Base-by-base conservation (phyloP, 169 alveolate genomes). In the Eimeria falciformis region DNA sequence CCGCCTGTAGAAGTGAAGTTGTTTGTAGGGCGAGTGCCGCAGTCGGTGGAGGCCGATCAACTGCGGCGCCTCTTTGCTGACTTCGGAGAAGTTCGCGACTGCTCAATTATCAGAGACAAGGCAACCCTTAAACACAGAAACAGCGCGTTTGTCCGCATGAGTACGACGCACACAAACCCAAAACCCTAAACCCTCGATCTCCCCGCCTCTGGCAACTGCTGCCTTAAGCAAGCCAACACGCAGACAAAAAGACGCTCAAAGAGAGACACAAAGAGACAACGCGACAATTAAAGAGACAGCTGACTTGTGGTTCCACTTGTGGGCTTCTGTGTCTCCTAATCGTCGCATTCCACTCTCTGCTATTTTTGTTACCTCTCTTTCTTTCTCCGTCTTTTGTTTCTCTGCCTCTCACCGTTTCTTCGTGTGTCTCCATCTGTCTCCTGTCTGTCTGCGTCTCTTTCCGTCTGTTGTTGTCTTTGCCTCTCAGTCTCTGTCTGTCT, bases 1-100 rank as follows among this genome's bases (percentile, higher is more conserved):
- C 99, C 98, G n/a, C 97, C 97, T 37, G 98, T 96, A 27, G 97
- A 96, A 79, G 96, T 97, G 83, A 97, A 97, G 95, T 94, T 97
- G 40, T 97, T 97, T 69, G 97, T 97, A 46, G 98, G 98, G 40
- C 89, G 98, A 21, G 96, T 97, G 14, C 99, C 99, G 7, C 96
- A 92, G 84, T 92, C 94, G 50, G 81, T 94, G 71, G 97, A 96
- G 90, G 99, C 97, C 79, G 95, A 94, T 14, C 97, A 95, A 25
- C 77, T 97, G 56, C 85, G 97, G 21, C 94, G 94, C 17, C 79
- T 97, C 86, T 97, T 97, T 91, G 97, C 95, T 86, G 97, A 95
- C 58, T 97, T 94, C 87, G 99, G 99, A 7, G 85, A 82, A 7
- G 98, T 97, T n/a, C 95, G 94, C 45, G 98, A 97, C 71, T 97